Base-by-base conservation (phyloP, 73 alveolate species). In the Stentor roeselii region DNA sequence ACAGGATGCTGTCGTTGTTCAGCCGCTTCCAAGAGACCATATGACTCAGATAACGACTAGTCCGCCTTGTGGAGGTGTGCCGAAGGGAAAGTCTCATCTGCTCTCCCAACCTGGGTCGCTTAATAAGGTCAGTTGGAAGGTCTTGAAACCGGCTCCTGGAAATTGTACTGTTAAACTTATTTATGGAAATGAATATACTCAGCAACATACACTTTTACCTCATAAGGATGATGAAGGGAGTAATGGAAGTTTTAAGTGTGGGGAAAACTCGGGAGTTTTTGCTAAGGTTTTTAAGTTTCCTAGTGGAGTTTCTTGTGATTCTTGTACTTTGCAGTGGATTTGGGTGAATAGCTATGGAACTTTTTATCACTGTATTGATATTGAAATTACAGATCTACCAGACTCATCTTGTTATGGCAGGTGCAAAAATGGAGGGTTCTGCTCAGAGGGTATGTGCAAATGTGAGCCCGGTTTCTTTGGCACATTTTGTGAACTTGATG, bases 21-120 rank as follows among this genome's bases (percentile, higher is more conserved):
- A 67, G 80, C 80, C 80, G 1, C 80, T 67, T n/a, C 80, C 80
- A 67, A n/a, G 80, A 67, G 1, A 14, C 21, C 35, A 58, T 58
- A 21, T 31, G 74, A 21, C 50, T 1, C 15, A 21, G 1, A 14
- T 67, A 30, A 30, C 37, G 34, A 32, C 27, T 21, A 21, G 37
- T 67, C 80, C 80, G 1, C 80, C 80, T 67, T 67, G 80, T 67
- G 80, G 80, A n/a, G n/a, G 41, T n/a, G n/a, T 32, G 34, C n/a
- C 80, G 21, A 67, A 67, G 34, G 80, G 80, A 30, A 67, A 67
- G 80, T 67, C 80, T 1, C 80, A 67, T 40, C 37, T 67, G 37
- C 42, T 67, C n/a, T 67, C 80, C n/a, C 27, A 67, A 11, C 80
- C 80, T 15, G 80, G 80, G 11, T 67, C 80, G 1, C 34, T 67